phyloP scores from a whole-genome alignment of 768 basidiomycete genomes.

The Boletus sensibilis region DNA sequence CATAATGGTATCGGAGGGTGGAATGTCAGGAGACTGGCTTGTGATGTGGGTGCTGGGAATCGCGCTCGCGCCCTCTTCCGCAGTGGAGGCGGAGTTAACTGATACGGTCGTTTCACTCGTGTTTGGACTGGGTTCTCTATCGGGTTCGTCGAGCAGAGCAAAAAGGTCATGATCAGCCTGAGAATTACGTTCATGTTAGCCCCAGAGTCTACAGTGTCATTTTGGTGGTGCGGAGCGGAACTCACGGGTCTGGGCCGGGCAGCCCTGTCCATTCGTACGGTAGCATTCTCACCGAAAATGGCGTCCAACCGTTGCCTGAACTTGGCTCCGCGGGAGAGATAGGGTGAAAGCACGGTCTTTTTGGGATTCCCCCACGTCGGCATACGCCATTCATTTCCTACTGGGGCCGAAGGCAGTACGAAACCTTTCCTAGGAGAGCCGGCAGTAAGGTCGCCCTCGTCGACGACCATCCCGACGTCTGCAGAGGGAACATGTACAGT shows the following conservation, averaged over 20 bases:
- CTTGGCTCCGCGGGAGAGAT: constrained; percentile 18
- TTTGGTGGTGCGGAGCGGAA: neutral
- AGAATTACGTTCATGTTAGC: neutral
- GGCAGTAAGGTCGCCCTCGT: neutral
- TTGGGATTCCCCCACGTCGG: neutral
- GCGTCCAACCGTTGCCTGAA: constrained; percentile 21
- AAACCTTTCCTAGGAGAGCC: neutral
- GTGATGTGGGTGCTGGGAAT: constrained; percentile 21
- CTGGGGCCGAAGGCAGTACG: too few relatives aligned
- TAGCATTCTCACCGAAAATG: constrained; percentile 19
- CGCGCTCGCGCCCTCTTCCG: neutral
- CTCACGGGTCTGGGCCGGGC: constrained; percentile 25
- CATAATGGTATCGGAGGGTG: neutral
- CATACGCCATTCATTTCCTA: neutral
- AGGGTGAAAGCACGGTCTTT: constrained; percentile 4
- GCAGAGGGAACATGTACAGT: neutral
- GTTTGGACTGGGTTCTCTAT: constrained; percentile 2
- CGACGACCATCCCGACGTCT: constrained; percentile 1
- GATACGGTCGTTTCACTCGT: constrained; percentile 6
- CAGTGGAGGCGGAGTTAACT: neutral
- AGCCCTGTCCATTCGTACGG: constrained; percentile 23
- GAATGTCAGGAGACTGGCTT: constrained; percentile 16
- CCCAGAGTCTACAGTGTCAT: neutral
- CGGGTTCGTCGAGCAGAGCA: constrained; percentile 2
- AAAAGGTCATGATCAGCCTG: constrained; percentile 17